Evolutionary conservation across 2,329 filamentous ascomycete species (phyloP).

Genomic region (Aspergillus neotritici): DNA sequence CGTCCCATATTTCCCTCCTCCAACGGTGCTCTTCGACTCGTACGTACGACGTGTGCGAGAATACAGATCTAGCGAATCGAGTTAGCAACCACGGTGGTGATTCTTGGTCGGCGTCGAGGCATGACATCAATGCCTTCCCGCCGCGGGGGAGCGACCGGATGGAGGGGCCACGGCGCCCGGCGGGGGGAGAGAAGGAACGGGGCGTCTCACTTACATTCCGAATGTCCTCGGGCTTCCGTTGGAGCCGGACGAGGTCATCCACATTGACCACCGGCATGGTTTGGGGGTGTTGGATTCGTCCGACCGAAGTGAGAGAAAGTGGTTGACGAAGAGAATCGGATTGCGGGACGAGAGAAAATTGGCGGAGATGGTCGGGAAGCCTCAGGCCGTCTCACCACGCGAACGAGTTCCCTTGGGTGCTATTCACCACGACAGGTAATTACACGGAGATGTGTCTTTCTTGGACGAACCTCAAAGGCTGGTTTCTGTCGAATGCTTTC

Average conservation of each 20-base stretch:
- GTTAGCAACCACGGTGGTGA: too few relatives aligned
- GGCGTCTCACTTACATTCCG: constrained; percentile 67
- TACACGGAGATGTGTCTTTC: too few relatives aligned
- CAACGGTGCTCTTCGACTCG: constrained; percentile 1
- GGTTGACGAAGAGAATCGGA: constrained; percentile 12
- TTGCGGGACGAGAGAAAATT: constrained; percentile 1
- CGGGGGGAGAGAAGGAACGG: constrained; percentile 23
- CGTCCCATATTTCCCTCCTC: constrained; percentile 2
- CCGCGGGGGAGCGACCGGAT: too few relatives aligned
- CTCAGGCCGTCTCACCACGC: background rate
- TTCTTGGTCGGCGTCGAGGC: too few relatives aligned
- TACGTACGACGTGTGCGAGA: constrained; percentile 75
- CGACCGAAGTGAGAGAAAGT: constrained; percentile 11
- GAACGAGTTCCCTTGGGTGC: too few relatives aligned
- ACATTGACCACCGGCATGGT: constrained; percentile 85
- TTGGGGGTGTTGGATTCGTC: constrained; percentile 2
- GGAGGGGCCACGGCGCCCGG: too few relatives aligned
- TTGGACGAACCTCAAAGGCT: too few relatives aligned
- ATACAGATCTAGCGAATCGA: constrained; percentile 69
- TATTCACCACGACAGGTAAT: too few relatives aligned
- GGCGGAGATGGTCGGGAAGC: background rate
- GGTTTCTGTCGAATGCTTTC: too few relatives aligned
- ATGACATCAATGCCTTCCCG: constrained; percentile 12
- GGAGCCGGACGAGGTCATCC: constrained; percentile 84
- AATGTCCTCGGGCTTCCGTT: constrained; percentile 80